Evolutionary conservation across 805 yeast species (phyloP), one percentile per base, ranked within the genome.

Genomic region (Ogataea degrootiae): DNA sequence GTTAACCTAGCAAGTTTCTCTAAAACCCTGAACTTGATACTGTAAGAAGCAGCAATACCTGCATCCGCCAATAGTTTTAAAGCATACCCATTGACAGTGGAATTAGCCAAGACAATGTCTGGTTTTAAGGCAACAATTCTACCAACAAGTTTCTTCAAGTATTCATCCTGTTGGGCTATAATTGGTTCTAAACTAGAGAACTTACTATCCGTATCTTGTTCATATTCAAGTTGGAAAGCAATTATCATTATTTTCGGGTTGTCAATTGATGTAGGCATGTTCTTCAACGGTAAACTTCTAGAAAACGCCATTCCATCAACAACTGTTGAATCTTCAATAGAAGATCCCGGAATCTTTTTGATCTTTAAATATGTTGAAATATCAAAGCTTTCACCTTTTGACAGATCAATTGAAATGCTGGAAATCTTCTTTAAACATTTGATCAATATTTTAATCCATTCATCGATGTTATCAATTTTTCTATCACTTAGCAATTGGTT

Each of bases 181-280:
- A 92, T 83, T 1, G 95, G 86, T 48, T 88, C 86, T 47, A 91
- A 70, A 59, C 96, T 86, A 65, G 89, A 80, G 49, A 89, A 85
- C 19, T 41, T 51, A 29, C 56, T 54, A 33, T 58, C 58, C 8
- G 57, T 40, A 26, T 55, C 65, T 54, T 85, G 89, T 45, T 85
- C 88, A 55, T 89, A 94, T 60, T 91, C 98, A 23, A 94, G 69
- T 0, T 97, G 97, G 58, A 94, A 94, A 73, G 90, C 83, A 6
- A 94, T 74, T 16, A 95, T 71, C 49, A 92, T 80, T 37, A 94
- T 85, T 46, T 82, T 77, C 0, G 99, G 98, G 43, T 78, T 74
- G 0, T 61, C 58, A 7, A 95, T 72, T 22, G 63, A 60, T 6
- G 79, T 64, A 0, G 89, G 79, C 99, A 94, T 95, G 1, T 77